Conservation (phyloP, 768 basidiomycete genomes). For the Pulveroboletus sp. region DNA sequence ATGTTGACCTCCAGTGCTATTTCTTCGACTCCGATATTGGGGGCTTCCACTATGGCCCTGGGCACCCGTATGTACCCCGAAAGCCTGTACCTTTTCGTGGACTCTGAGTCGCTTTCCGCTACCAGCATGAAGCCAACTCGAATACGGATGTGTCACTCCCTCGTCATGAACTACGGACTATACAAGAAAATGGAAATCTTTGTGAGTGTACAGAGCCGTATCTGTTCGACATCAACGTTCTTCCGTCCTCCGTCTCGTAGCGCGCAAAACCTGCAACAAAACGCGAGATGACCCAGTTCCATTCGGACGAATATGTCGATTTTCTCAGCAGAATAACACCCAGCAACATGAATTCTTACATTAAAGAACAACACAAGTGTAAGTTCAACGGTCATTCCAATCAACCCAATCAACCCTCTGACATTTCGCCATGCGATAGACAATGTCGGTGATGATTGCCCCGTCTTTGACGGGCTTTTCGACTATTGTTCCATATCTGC, state of each 20-base stretch:
- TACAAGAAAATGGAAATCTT: slow-evolving; percentile 99
- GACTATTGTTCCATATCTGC: slow-evolving; percentile 99
- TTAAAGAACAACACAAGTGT: slow-evolving; percentile 98
- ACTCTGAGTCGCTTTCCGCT: not conserved
- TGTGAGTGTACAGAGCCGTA: slow-evolving; percentile 47
- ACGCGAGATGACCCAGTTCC: slow-evolving; percentile 99
- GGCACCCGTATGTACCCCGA: slow-evolving; percentile 69
- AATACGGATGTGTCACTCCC: slow-evolving; percentile 98
- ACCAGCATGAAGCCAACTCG: slow-evolving; percentile 93
- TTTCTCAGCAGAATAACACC: slow-evolving; percentile 93
- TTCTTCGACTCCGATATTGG: slow-evolving; percentile 99
- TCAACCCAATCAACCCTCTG: not conserved
- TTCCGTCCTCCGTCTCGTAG: slow-evolving; percentile 38
- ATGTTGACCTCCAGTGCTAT: slow-evolving; percentile 65
- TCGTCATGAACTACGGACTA: slow-evolving; percentile 99
- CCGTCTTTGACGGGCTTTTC: slow-evolving; percentile 96
- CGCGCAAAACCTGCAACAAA: slow-evolving; percentile 99
- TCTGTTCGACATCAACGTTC: not conserved
- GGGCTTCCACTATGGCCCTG: slow-evolving; percentile 98
- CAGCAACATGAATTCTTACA: slow-evolving; percentile 88
- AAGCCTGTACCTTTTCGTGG: not conserved
- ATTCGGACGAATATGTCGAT: slow-evolving; percentile 98
- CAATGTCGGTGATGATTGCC: slow-evolving; percentile 98
- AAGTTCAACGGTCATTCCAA: slow-evolving; percentile 16
- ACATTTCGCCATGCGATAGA: slow-evolving; percentile 41